Evolutionary conservation across 2,329 filamentous ascomycete species (phyloP).

Genomic region (Colletotrichum spaethianum): DNA sequence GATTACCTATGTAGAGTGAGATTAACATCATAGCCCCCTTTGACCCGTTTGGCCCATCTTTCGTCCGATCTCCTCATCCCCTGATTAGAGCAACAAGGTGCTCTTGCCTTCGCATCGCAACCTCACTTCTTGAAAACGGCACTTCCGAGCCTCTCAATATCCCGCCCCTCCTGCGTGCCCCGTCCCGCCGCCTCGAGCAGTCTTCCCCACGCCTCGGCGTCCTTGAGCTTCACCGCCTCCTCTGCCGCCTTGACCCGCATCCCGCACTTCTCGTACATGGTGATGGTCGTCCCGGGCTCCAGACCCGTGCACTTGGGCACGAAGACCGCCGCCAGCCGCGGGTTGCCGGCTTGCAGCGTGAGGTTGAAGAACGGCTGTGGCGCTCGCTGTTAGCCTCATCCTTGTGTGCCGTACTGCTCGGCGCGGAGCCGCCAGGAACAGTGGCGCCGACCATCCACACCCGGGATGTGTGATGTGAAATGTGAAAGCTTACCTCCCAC

Average conservation of each 20-base stretch:
- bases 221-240: conserved; percentile 87
- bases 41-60: background rate
- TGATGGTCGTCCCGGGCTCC: conserved; percentile 77
- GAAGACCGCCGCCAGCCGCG: conserved; percentile 85
- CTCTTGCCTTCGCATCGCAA: background rate
- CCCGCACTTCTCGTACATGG: conserved; percentile 98
- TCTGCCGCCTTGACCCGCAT: conserved; percentile 91
- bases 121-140: conserved; percentile 64
- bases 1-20: conserved; percentile 22
- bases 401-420: background rate
- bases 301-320: conserved; percentile 88
- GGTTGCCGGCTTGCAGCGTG: conserved; percentile 89
- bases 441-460: background rate
- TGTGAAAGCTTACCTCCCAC: conserved; percentile 81
- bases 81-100: background rate
- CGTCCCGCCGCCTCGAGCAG: conserved; percentile 82
- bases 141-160: conserved; percentile 86
- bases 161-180: conserved; percentile 75
- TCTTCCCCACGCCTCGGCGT: conserved; percentile 80
- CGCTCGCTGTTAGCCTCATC: background rate
- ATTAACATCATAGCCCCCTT: background rate
- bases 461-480: background rate
- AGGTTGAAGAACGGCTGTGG: conserved; percentile 90
- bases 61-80: background rate
- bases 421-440: background rate